Evolutionary conservation across 257 asterid species (phyloP).

Genomic region (Plectranthus barbatus): DNA sequence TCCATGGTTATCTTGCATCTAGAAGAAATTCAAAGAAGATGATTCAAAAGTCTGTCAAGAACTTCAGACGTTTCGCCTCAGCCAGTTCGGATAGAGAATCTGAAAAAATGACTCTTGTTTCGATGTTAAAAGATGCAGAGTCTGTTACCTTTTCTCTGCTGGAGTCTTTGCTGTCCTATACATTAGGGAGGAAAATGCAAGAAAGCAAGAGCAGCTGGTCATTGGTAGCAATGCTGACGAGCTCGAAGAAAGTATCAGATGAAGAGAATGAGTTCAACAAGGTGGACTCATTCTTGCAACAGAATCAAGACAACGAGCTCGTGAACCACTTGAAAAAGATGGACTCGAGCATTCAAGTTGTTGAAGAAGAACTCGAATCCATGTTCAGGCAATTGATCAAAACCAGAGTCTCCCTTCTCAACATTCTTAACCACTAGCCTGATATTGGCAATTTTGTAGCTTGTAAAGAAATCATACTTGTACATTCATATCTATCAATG

Average conservation of each 20-base stretch:
- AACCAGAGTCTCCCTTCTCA: too few species aligned
- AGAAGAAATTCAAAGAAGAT: slow-evolving; percentile 16
- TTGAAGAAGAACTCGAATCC: too few species aligned
- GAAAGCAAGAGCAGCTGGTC: slow-evolving; percentile 5
- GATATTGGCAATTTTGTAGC: too few species aligned
- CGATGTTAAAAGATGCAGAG: slow-evolving; percentile 14
- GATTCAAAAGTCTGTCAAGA: slow-evolving; percentile 10
- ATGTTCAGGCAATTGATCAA: too few species aligned
- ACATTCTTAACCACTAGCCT: too few species aligned
- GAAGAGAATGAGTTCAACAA: not conserved
- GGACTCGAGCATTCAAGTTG: too few species aligned
- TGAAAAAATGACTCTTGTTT: not conserved
- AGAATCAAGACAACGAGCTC: too few species aligned
- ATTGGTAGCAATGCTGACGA: slow-evolving; percentile 18
- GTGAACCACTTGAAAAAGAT: too few species aligned
- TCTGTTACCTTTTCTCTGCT: slow-evolving; percentile 13
- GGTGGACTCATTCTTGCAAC: too few species aligned
- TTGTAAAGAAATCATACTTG: too few species aligned
- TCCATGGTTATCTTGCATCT: not conserved
- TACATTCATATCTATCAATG: too few species aligned
- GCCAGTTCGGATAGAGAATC: not conserved
- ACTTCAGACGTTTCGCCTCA: slow-evolving; percentile 5
- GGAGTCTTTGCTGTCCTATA: slow-evolving; percentile 18
- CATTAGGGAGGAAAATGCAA: slow-evolving; percentile 8
- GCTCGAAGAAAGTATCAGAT: slow-evolving; percentile 1